Base-by-base conservation (phyloP, 2,329 filamentous ascomycete species). In the Metarhizium brunneum region DNA sequence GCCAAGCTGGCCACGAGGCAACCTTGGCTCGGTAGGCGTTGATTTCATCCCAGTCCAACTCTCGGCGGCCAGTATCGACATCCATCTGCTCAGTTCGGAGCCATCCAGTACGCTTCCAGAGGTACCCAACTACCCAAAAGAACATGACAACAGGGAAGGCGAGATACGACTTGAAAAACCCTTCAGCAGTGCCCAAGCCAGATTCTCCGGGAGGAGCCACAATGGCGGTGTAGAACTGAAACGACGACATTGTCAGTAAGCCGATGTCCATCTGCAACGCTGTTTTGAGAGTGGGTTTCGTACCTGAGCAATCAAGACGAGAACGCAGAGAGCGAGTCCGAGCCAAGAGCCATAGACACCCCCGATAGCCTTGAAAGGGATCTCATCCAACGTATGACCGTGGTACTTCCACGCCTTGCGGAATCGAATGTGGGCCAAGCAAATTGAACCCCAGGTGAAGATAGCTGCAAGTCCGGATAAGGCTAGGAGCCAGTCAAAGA, bases 91-190 rank as follows among this genome's bases (percentile, higher is more conserved):
- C 66, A 2, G 79, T 73, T 38, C 69, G 75, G 57, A 85, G 71
- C 79, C 81, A 87, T 30, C 79, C 79, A 54, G 75, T 68, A 50
- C 83, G 74, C 76, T 88, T 88, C 85, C 85, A 88, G 58, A 82
- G 47, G 66, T 80, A 88, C 2, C 84, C 82, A 52, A 72, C 64
- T 47, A 72, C 59, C 77, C 80, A 84, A 71, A 84, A 84, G 60
- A 70, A 58, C 14, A 83, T 63, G 54, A 83, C 77, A 56, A 83
- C 76, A 32, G 78, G 78, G 2, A 79, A 60, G 8, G 79, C 80
- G 16, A 83, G 74, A 65, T 79, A 82, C 6, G 71, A 64, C 63
- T 76, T 71, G 75, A 84, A 83, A 71, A 83, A 84, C 50, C 69
- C 69, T 61, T 79, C 70, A 18, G 70, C 79, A 51, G 61, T 74